phyloP scores from a whole-genome alignment of 371 early-diverging fungal genomes.

The Lichtheimia hyalospora region DNA sequence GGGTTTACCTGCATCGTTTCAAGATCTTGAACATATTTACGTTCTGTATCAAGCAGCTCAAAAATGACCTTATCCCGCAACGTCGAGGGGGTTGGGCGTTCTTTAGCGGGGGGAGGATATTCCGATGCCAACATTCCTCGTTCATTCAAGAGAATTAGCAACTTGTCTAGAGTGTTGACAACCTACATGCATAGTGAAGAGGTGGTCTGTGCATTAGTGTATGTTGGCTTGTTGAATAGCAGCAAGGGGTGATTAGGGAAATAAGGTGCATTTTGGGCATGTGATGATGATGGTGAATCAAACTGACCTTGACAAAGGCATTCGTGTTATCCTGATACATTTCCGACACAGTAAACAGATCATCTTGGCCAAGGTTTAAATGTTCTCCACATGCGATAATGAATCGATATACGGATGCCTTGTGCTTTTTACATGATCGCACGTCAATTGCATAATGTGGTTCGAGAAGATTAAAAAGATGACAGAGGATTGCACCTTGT shows the following conservation, averaged over 20 bases:
- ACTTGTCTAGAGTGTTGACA: slow-evolving; percentile 10
- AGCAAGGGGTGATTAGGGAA: too few species aligned
- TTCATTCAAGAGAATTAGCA: slow-evolving; percentile 5
- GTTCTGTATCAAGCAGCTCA: slow-evolving; percentile 27
- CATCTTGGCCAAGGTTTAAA: slow-evolving; percentile 67
- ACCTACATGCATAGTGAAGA: slow-evolving; percentile 1
- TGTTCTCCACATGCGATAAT: slow-evolving; percentile 72
- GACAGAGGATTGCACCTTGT: slow-evolving; percentile 84
- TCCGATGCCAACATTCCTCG: background rate
- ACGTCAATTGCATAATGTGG: slow-evolving; percentile 57
- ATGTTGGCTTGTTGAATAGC: background rate
- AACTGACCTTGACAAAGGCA: slow-evolving; percentile 86
- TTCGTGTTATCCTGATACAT: slow-evolving; percentile 92
- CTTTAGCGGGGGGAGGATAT: slow-evolving; percentile 3
- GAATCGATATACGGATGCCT: slow-evolving; percentile 77
- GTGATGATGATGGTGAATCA: background rate
- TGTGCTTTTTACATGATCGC: slow-evolving; percentile 61
- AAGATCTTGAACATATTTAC: slow-evolving; percentile 62
- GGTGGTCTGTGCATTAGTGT: background rate
- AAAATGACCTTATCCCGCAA: slow-evolving; percentile 77
- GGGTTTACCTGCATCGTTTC: slow-evolving; percentile 58
- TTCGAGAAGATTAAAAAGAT: slow-evolving; percentile 73
- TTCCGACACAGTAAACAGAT: slow-evolving; percentile 83
- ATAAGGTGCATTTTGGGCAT: background rate
- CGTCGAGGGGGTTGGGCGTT: background rate